phyloP scores from a whole-genome alignment of 495 filamentous ascomycete genomes.

The Podospora pseudopauciseta region DNA sequence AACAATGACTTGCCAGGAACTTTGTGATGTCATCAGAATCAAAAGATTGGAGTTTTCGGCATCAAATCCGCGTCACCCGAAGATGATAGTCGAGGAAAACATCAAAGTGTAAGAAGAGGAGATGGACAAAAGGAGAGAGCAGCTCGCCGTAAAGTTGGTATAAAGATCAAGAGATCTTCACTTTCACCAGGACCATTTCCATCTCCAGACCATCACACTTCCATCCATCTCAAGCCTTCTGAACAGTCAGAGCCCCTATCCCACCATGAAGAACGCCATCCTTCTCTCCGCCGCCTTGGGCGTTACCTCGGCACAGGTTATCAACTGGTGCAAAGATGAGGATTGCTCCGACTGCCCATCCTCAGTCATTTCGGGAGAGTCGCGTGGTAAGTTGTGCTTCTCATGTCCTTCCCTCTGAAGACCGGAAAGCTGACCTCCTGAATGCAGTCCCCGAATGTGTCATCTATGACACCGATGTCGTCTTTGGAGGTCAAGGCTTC shows the following conservation, averaged over 20 bases:
- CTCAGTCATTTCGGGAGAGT: not conserved
- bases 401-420: not conserved
- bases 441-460: conserved; percentile 5
- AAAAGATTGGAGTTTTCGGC: not conserved
- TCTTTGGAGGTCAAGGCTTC: conserved; percentile 10
- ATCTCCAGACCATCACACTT: not conserved
- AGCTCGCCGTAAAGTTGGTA: not conserved
- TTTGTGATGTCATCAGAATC: not conserved
- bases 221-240: not conserved
- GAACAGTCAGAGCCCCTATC: not conserved
- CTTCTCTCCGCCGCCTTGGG: not conserved
- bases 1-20: not conserved
- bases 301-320: not conserved
- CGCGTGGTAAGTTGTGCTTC: not conserved
- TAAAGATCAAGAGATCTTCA: not conserved
- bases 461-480: conserved; percentile 6
- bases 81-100: not conserved
- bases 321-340: conserved; percentile 8
- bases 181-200: not conserved
- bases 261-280: not conserved
- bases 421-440: not conserved
- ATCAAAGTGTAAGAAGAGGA: not conserved
- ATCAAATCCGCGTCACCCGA: not conserved
- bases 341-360: conserved; percentile 7
- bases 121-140: not conserved